Conservation (phyloP, 352 stramenopile species). For the Globisporangium takayamanum region DNA sequence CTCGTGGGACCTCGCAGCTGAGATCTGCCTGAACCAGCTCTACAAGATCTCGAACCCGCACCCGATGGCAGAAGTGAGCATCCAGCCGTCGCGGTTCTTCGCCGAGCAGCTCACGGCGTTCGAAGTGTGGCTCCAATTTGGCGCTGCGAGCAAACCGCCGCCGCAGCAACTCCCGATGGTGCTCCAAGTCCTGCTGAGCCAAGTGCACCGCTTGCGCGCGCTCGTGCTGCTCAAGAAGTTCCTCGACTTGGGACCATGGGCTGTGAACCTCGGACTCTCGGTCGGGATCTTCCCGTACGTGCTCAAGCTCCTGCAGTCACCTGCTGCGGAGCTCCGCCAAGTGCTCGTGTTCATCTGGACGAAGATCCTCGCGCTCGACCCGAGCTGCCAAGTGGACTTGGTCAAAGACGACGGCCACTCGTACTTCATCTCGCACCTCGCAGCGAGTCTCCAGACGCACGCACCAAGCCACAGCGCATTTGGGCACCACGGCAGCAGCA, state of each 20-base stretch:
- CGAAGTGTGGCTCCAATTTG: slow-evolving; percentile 98
- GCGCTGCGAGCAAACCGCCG: slow-evolving; percentile 78
- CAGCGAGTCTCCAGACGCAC: slow-evolving; percentile 50
- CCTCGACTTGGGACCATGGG: slow-evolving; percentile 92
- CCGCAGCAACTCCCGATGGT: slow-evolving; percentile 98
- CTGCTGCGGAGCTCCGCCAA: slow-evolving; percentile 93
- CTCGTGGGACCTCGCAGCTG: slow-evolving; percentile 97
- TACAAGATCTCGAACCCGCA: slow-evolving; percentile 79
- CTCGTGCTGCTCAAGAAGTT: slow-evolving; percentile 95
- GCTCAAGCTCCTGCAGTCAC: slow-evolving; percentile 95
- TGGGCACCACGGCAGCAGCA: not conserved
- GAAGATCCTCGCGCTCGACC: slow-evolving; percentile 95
- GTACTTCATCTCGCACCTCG: slow-evolving; percentile 95
- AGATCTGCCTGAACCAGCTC: slow-evolving; percentile 96
- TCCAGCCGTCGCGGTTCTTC: slow-evolving; percentile 95
- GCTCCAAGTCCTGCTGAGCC: slow-evolving; percentile 94
- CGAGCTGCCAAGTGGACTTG: slow-evolving; percentile 94
- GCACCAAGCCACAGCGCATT: slow-evolving; percentile 7
- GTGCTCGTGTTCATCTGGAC: slow-evolving; percentile 92
- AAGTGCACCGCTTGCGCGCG: slow-evolving; percentile 95
- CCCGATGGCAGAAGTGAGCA: slow-evolving; percentile 53
- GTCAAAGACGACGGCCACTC: slow-evolving; percentile 94
- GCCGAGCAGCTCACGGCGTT: slow-evolving; percentile 98
- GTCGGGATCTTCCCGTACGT: slow-evolving; percentile 99
- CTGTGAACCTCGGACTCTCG: slow-evolving; percentile 88